These are phyloP conservation scores for Phyllosticta citrichinensis DNA, from an alignment of 2,329 filamentous ascomycete genomes.

Conservation along the genomic window DNA sequence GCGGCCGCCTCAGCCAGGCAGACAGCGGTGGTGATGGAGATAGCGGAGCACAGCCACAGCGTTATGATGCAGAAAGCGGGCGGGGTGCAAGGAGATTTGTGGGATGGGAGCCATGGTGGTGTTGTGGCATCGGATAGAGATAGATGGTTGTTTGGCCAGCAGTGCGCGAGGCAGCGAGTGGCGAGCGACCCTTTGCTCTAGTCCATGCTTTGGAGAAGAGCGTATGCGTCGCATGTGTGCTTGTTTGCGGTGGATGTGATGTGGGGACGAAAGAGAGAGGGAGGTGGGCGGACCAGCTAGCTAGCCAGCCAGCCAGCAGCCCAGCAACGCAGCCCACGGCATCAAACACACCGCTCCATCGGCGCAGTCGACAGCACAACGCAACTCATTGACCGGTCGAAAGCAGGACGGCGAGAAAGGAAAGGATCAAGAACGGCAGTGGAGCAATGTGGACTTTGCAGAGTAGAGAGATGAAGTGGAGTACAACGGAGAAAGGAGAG, in stretches of 20 bases:
- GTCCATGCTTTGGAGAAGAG: too few species aligned
- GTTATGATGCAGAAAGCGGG: not conserved
- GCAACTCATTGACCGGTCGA: not conserved
- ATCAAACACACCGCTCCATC: not conserved
- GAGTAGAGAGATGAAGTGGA: not conserved
- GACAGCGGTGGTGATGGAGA: not conserved
- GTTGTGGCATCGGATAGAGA: too few species aligned
- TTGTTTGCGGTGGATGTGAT: not conserved
- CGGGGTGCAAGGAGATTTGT: too few species aligned
- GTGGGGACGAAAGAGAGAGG: not conserved
- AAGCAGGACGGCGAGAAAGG: not conserved
- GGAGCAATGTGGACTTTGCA: not conserved
- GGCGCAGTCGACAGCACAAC: not conserved
- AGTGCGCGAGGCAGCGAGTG: too few species aligned
- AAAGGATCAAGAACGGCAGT: not conserved
- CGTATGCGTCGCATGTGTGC: too few species aligned
- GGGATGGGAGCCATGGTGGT: too few species aligned
- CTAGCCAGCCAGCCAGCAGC: not conserved
- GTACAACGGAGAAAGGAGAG: not conserved
- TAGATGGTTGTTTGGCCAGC: too few species aligned
- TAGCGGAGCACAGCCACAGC: not conserved
- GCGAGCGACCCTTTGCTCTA: too few species aligned
- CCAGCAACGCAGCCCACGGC: not conserved
- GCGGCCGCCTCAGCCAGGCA: not conserved
- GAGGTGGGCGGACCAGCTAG: not conserved